Conservation (phyloP, 1,284 basidiomycete genomes). For the Serendipita sp. region DNA sequence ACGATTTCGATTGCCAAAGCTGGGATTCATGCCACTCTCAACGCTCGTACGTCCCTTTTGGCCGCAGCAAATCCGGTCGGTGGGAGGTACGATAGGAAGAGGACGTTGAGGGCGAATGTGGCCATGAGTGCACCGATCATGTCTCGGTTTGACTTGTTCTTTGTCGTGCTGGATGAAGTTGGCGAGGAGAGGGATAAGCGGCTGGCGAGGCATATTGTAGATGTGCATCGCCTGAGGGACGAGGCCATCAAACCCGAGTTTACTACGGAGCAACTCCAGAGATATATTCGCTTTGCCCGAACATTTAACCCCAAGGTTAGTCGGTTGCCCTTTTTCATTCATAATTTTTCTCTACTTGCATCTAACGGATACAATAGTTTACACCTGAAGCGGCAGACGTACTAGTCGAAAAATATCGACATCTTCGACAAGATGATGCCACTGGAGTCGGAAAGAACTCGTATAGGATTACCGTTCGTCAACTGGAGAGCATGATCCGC, state of each 20-base stretch:
- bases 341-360: background rate
- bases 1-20: constrained; percentile 99
- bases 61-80: constrained; percentile 97
- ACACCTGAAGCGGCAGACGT: constrained; percentile 86
- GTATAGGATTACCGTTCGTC: constrained; percentile 44
- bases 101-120: constrained; percentile 85
- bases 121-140: constrained; percentile 99
- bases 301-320: constrained; percentile 91
- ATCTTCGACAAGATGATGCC: constrained; percentile 84
- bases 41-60: constrained; percentile 93
- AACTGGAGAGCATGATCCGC: constrained; percentile 47
- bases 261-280: constrained; percentile 88
- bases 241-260: constrained; percentile 93
- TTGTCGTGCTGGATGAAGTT: constrained; percentile 96
- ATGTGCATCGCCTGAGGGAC: constrained; percentile 92
- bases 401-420: constrained; percentile 91
- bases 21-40: constrained; percentile 95
- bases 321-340: constrained; percentile 2
- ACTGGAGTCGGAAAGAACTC: constrained; percentile 60
- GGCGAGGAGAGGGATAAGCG: constrained; percentile 86
- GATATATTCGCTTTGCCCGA: constrained; percentile 92
- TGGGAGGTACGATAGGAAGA: constrained; percentile 93
- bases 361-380: constrained; percentile 35
- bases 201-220: constrained; percentile 94
- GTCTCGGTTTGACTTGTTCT: constrained; percentile 98